phyloP scores from a whole-genome alignment of 2,329 filamentous ascomycete species.

The Calonectria henricotiae region DNA sequence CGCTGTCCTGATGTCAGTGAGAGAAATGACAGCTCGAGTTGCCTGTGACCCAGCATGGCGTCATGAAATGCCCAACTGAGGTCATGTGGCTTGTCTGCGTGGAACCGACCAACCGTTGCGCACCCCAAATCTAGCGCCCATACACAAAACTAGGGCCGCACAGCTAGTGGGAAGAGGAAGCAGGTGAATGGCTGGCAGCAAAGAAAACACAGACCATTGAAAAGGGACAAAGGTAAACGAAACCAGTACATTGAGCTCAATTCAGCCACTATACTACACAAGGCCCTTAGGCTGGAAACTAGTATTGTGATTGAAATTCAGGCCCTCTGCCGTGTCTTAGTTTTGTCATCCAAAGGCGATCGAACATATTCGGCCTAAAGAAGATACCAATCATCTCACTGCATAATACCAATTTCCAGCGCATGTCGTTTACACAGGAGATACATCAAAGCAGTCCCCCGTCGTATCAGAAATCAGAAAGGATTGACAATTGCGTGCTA shows the following conservation, averaged over 20 bases:
- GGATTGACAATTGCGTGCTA: neutral
- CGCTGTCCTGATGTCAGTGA: conserved; percentile 37
- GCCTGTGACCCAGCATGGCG: conserved; percentile 51
- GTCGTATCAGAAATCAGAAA: conserved; percentile 10
- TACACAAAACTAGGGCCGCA: neutral
- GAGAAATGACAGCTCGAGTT: conserved; percentile 39
- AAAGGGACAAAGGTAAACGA: neutral
- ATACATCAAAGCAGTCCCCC: neutral
- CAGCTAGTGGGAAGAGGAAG: neutral
- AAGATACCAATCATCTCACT: neutral
- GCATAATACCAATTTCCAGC: conserved; percentile 35
- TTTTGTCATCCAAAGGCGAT: neutral
- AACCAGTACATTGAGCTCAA: neutral
- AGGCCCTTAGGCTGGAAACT: neutral
- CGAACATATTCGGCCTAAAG: neutral
- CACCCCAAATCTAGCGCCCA: conserved; percentile 22
- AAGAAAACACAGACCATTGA: neutral
- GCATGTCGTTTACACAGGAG: conserved; percentile 2
- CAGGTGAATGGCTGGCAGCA: neutral
- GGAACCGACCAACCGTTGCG: conserved; percentile 31
- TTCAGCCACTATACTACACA: neutral
- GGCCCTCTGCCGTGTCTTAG: neutral
- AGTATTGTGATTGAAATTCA: neutral
- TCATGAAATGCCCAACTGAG: conserved; percentile 52
- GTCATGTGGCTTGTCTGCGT: conserved; percentile 48